A percentile compares a stretch with the other conserved stretches of the same genome.
phyloP scores from a whole-genome alignment of 139 green algal genomes.

The Raphidocelis subcapitata region DNA sequence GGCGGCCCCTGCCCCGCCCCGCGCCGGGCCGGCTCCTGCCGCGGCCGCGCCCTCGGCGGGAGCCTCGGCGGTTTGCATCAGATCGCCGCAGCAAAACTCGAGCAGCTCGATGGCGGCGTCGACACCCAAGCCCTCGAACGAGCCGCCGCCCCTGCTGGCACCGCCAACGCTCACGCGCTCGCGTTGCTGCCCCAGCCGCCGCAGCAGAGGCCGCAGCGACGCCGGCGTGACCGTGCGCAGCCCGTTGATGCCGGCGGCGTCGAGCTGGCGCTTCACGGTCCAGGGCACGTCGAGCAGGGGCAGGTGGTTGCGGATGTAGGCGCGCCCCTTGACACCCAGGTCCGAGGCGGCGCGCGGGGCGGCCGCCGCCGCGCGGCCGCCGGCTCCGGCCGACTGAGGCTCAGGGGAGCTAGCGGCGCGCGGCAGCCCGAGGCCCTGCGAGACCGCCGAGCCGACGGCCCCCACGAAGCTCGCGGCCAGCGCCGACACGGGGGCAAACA shows the following conservation, averaged over 20 bases:
- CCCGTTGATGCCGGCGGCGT: conserved; percentile 44
- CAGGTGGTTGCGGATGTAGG: conserved; percentile 51
- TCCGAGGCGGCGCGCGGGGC: too few species aligned
- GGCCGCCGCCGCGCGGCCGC: too few species aligned
- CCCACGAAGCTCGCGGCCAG: too few species aligned
- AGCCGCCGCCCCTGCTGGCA: too few species aligned
- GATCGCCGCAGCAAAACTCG: conserved; percentile 45
- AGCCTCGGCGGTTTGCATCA: conserved; percentile 2
- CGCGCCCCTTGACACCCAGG: conserved; percentile 39
- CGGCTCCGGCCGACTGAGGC: too few species aligned
- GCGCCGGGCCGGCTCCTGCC: too few species aligned
- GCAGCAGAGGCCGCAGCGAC: conserved; percentile 51
- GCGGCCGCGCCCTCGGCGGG: background rate
- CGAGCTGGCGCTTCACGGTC: conserved; percentile 47
- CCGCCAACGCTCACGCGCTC: too few species aligned
- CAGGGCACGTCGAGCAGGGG: conserved; percentile 58
- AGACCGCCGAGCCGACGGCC: background rate
- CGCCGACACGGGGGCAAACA: too few species aligned
- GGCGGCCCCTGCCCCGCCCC: too few species aligned
- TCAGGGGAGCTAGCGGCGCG: too few species aligned
- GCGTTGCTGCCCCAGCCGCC: conserved; percentile 13
- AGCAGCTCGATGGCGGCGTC: conserved; percentile 52
- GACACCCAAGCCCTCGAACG: conserved; percentile 18
- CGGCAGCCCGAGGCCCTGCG: too few species aligned
- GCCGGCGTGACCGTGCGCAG: conserved; percentile 44